Evolutionary conservation across 768 basidiomycete species (phyloP).

Genomic region (Chalciporus sphaerocephalus): DNA sequence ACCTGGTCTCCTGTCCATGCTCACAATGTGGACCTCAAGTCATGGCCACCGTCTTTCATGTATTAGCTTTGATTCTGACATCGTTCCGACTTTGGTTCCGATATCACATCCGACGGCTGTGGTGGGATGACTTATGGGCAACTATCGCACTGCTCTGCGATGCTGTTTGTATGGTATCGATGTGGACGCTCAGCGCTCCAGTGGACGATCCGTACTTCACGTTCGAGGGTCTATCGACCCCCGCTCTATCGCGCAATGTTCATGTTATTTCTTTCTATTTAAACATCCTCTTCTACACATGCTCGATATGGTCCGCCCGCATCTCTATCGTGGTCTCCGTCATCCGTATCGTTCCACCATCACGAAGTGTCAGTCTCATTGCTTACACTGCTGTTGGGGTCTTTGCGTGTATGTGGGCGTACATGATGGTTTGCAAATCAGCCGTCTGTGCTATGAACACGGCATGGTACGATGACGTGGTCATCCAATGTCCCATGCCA

Average conservation of each 20-base stretch:
- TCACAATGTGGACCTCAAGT: constrained; percentile 10
- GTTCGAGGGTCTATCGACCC: constrained; percentile 10
- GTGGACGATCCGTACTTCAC: constrained; percentile 23
- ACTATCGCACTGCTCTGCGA: constrained; percentile 13
- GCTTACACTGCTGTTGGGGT: constrained; percentile 2
- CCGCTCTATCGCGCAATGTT: constrained; percentile 10
- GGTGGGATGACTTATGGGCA: constrained; percentile 31
- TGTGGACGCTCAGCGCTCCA: constrained; percentile 20
- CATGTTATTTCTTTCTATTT: constrained; percentile 23
- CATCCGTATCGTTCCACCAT: constrained; percentile 21
- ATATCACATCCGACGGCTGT: constrained; percentile 17
- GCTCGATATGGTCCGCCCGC: constrained; percentile 25
- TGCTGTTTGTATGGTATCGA: constrained; percentile 4
- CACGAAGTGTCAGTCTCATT: neutral
- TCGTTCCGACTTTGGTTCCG: constrained; percentile 28
- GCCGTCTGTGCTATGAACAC: constrained; percentile 39
- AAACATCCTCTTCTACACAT: constrained; percentile 19
- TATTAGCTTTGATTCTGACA: constrained; percentile 16
- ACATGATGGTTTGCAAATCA: constrained; percentile 18
- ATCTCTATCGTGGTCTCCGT: constrained; percentile 25
- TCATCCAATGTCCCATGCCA: constrained; percentile 42
- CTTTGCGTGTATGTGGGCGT: constrained; percentile 20
- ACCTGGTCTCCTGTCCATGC: neutral
- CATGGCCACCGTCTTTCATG: constrained; percentile 19
- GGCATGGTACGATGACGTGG: constrained; percentile 35